A percentile compares a stretch with the other conserved stretches of the same genome.
Conservation (phyloP, 805 yeast genomes). For the Saccharomycopsis fermentans region DNA sequence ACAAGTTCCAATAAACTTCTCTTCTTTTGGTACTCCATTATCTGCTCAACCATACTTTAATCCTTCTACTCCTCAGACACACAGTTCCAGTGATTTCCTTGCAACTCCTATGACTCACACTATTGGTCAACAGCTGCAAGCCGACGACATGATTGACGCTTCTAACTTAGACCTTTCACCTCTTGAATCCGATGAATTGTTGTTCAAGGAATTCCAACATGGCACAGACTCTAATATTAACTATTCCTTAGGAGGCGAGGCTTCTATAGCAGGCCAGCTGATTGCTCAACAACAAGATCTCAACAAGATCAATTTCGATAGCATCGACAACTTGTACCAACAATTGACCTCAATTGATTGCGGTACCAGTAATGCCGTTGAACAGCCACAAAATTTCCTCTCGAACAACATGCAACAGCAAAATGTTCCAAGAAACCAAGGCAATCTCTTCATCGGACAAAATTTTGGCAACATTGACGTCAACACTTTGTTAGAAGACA, state of each 20-base stretch:
- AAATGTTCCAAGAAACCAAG: neutral
- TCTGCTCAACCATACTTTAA: conserved; percentile 10
- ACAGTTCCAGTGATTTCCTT: conserved; percentile 2
- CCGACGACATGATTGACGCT: conserved; percentile 5
- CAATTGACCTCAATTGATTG: neutral
- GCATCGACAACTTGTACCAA: conserved; percentile 7
- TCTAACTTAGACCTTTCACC: conserved; percentile 14
- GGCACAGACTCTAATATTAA: neutral
- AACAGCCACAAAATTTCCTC: neutral
- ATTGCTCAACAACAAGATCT: neutral
- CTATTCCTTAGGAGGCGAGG: neutral
- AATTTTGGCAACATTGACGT: neutral
- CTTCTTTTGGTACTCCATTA: conserved; percentile 2
- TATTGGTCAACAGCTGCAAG: neutral
- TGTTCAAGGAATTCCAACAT: neutral
- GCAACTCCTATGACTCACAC: conserved; percentile 13
- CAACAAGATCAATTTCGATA: conserved; percentile 6
- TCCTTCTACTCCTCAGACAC: conserved; percentile 13
- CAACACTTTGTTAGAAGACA: neutral
- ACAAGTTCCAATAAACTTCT: neutral
- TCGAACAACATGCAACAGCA: neutral
- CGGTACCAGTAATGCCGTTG: neutral
- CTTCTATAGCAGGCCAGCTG: neutral
- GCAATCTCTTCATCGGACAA: neutral
- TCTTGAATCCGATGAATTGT: conserved; percentile 9